Evolutionary conservation across 2,329 filamentous ascomycete species (phyloP).

Genomic region (Sarocladium strictum): DNA sequence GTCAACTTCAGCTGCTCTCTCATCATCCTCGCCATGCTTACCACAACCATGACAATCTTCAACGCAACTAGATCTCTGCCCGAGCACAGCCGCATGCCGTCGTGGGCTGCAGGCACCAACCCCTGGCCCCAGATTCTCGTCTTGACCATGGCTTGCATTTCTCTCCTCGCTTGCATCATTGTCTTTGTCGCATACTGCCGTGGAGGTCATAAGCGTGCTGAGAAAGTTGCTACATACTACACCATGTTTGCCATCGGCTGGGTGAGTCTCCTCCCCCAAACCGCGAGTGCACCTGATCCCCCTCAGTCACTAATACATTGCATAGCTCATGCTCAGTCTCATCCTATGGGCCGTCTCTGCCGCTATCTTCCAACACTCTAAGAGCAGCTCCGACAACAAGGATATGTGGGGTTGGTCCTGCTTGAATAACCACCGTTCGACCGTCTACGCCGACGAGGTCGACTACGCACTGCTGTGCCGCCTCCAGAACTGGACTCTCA

Average conservation of each 20-base stretch:
- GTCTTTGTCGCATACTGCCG: constrained; percentile 84
- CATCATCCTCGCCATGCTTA: constrained; percentile 87
- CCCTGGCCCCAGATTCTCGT: constrained; percentile 88
- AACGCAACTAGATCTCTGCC: constrained; percentile 75
- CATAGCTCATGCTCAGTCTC: constrained; percentile 76
- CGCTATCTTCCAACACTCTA: constrained; percentile 73
- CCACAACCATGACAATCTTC: constrained; percentile 87
- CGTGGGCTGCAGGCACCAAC: constrained; percentile 76
- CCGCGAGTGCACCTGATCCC: too few species aligned
- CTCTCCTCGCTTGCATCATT: constrained; percentile 68
- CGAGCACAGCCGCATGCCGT: constrained; percentile 69
- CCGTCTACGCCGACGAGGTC: constrained; percentile 74
- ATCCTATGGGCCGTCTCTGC: constrained; percentile 88
- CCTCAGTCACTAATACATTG: constrained; percentile 7
- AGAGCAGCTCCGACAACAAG: constrained; percentile 63
- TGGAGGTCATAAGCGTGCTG: constrained; percentile 80
- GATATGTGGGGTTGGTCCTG: constrained; percentile 99
- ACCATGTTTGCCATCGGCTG: constrained; percentile 88
- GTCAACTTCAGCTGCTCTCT: constrained; percentile 97
- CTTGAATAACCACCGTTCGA: constrained; percentile 73
- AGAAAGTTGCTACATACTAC: constrained; percentile 94
- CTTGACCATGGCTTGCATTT: constrained; percentile 72
- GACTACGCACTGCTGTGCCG: constrained; percentile 89
- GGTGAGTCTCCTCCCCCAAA: constrained; percentile 24
- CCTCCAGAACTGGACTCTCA: constrained; percentile 86